Evolutionary conservation across 2,329 filamentous ascomycete species (phyloP).

Genomic region (Calonectria ilicicola): DNA sequence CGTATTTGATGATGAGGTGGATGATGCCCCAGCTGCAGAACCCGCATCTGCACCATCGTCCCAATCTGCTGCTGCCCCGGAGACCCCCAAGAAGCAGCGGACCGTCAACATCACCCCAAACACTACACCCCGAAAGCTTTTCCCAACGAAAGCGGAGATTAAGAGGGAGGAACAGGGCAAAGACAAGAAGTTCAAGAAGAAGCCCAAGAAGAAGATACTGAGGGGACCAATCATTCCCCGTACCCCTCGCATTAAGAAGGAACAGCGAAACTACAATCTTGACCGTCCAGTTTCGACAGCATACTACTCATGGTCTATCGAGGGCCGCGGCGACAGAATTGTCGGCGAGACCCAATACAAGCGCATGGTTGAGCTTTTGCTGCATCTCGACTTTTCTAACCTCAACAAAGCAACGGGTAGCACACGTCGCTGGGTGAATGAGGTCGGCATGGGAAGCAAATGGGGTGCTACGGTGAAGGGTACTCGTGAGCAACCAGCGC

Average conservation of each 20-base stretch:
- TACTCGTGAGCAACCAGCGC: conserved; percentile 43
- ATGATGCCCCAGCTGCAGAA: conserved; percentile 17
- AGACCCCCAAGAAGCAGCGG: conserved; percentile 50
- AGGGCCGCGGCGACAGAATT: conserved; percentile 72
- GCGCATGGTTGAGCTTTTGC: conserved; percentile 75
- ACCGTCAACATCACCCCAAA: conserved; percentile 42
- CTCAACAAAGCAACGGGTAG: conserved; percentile 72
- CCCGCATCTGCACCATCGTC: conserved; percentile 43
- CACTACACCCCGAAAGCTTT: conserved; percentile 49
- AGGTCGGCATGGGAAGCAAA: conserved; percentile 66
- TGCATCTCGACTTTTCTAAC: conserved; percentile 80
- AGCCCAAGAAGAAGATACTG: conserved; percentile 58
- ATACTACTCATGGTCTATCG: conserved; percentile 74
- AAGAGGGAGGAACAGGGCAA: conserved; percentile 21
- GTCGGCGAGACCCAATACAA: conserved; percentile 75
- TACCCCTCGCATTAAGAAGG: conserved; percentile 73
- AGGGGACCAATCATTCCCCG: conserved; percentile 73
- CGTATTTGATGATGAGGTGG: conserved; percentile 74
- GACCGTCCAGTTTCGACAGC: conserved; percentile 65
- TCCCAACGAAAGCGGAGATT: conserved; percentile 39
- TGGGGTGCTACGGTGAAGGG: conserved; percentile 68
- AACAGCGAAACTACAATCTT: conserved; percentile 61
- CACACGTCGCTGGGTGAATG: conserved; percentile 77
- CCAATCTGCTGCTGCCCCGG: conserved; percentile 28
- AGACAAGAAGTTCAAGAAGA: conserved; percentile 50